phyloP scores from a whole-genome alignment of 305 asterid genomes.

The Nicotiana rustica region DNA sequence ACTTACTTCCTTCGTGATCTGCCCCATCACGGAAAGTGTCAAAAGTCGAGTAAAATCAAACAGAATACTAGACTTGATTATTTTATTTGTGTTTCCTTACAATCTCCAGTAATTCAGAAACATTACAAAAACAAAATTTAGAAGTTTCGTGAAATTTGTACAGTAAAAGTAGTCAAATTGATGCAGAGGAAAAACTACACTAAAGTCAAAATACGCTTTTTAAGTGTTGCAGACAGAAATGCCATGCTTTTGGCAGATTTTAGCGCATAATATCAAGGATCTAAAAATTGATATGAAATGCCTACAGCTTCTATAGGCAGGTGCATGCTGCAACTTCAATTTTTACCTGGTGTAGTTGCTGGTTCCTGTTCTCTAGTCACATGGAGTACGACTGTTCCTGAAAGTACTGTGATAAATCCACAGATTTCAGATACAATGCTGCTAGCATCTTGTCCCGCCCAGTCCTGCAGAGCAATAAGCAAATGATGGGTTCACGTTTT shows the following conservation, averaged over 20 bases:
- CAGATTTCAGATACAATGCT: constrained; percentile 84
- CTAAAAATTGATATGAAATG: background rate
- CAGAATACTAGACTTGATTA: background rate
- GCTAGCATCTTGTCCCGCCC: constrained; percentile 79
- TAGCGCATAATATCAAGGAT: constrained; percentile 2
- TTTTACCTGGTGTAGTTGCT: constrained; percentile 57
- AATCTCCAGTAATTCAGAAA: background rate
- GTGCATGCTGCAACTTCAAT: background rate
- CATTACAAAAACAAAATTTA: constrained; percentile 11
- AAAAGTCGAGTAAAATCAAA: background rate
- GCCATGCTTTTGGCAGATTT: background rate
- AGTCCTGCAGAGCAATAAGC: constrained; percentile 56
- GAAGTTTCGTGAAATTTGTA: background rate
- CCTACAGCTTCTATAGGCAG: background rate
- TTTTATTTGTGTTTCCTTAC: background rate
- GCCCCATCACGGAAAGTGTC: background rate
- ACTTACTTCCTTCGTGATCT: background rate
- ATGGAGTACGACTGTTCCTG: constrained; percentile 85
- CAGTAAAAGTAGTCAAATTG: background rate
- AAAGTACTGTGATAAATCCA: constrained; percentile 80
- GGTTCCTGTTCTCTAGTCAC: constrained; percentile 78
- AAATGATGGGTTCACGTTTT: constrained; percentile 17
- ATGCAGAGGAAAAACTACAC: background rate
- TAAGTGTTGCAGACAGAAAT: background rate
- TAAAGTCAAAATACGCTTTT: background rate